Evolutionary conservation across 352 stramenopile genomes (phyloP), one percentile per base, ranked within the genome.

Genomic region (Globisporangium alternatum): DNA sequence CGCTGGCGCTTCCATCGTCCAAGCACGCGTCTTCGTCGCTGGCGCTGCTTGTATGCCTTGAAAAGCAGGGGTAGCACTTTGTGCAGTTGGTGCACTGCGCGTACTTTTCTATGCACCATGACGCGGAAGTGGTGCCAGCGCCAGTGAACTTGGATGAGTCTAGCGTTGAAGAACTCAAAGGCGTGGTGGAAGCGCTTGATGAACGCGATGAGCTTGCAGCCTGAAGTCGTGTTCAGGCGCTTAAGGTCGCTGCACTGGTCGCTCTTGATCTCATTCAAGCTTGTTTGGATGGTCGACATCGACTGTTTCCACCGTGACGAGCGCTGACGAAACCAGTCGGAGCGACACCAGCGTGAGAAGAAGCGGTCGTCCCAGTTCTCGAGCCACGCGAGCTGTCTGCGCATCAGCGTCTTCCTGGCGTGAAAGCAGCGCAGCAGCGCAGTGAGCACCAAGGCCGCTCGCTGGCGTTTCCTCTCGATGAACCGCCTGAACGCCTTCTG

Each of bases 361-460:
- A 53, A 62, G 21, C n/a, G 1, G 13, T 8, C 13, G 5, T 9
- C 48, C 67, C 68, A 80, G 1, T 15, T 19, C 7, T 61, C 8
- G 13, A 78, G 48, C 37, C 61, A 68, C 21, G 51, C 44, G 2
- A 47, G 10, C 31, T 67, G 57, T 39, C 22, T 63, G 8, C 39
- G 7, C 6, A 68, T 33, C 45, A 71, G 30, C 5, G 53, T 25
- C 51, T 66, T 68, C 44, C 62, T 75, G 13, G 55, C 54, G 5
- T 25, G 15, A 37, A 75, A 82, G 2, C 31, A 10, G 7, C 65
- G 65, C 44, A 80, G 55, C 17, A 81, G 33, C 21, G 13, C 35
- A 9, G 62, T 70, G 19, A 77, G 28, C 43, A 13, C 31, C 12
- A 21, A 17, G 5, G 69, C 39, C 3, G 67, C 47, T n/a, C 12